Conservation (phyloP, 352 stramenopile species). For the Phytophthora chlamydospora region DNA sequence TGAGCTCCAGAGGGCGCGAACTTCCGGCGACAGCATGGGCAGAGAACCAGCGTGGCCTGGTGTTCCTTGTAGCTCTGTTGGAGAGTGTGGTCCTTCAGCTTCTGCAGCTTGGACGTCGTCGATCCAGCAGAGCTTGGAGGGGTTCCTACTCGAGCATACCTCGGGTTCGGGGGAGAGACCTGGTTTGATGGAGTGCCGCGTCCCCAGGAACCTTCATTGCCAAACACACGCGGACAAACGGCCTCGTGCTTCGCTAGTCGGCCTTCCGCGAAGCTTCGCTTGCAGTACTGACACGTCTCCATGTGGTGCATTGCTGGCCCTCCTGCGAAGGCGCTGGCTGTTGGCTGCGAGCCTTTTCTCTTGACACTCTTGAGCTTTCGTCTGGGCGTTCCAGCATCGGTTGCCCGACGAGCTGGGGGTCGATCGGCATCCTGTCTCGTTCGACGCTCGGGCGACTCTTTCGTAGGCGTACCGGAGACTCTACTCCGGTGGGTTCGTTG, state of each 20-base stretch:
- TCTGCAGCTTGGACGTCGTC: constrained; percentile 28
- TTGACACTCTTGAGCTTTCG: constrained; percentile 26
- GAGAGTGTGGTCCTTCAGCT: constrained; percentile 64
- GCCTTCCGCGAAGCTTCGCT: constrained; percentile 80
- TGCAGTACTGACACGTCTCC: constrained; percentile 82
- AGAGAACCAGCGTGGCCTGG: constrained; percentile 81
- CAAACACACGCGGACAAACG: constrained; percentile 82
- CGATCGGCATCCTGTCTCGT: background rate
- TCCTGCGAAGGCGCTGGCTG: constrained; percentile 7
- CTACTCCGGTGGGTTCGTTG: background rate
- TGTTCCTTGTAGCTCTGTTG: constrained; percentile 78
- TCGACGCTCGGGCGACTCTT: constrained; percentile 11
- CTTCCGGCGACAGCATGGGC: constrained; percentile 78
- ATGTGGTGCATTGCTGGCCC: constrained; percentile 27
- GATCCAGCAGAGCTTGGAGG: constrained; percentile 21
- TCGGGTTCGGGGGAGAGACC: constrained; percentile 11
- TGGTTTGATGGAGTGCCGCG: constrained; percentile 42
- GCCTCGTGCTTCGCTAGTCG: constrained; percentile 82
- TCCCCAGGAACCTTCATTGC: constrained; percentile 76
- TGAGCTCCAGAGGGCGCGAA: constrained; percentile 84
- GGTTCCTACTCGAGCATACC: constrained; percentile 17
- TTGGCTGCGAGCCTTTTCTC: constrained; percentile 18
- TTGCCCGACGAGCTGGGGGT: constrained; percentile 3
- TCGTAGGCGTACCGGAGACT: constrained; percentile 6
- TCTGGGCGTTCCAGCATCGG: background rate